Conservation (phyloP, 257 asterid species). For the Voacanga thouarsii region DNA sequence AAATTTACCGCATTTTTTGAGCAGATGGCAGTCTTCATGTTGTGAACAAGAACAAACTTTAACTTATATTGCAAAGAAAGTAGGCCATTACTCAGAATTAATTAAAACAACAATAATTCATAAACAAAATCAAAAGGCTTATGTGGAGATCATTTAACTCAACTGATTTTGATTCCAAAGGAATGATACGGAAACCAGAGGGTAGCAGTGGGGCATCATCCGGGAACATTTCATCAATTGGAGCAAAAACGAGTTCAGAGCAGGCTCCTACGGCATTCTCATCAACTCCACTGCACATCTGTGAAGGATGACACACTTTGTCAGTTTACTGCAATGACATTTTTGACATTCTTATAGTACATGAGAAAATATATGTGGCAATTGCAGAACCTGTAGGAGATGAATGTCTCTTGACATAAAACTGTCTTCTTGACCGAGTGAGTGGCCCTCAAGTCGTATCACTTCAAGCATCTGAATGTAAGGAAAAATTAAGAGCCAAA, state of each 20-base stretch:
- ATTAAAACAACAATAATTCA: background rate
- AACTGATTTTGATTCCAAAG: constrained; percentile 87
- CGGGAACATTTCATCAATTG: constrained; percentile 93
- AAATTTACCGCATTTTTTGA: background rate
- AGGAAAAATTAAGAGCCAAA: background rate
- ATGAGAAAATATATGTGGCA: background rate
- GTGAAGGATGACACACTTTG: constrained; percentile 18
- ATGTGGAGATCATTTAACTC: constrained; percentile 15
- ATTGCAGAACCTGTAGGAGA: constrained; percentile 69
- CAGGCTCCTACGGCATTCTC: constrained; percentile 87
- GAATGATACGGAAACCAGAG: constrained; percentile 93
- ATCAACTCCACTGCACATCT: constrained; percentile 95
- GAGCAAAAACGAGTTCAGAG: constrained; percentile 94
- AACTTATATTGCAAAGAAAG: background rate
- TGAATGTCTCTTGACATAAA: constrained; percentile 82
- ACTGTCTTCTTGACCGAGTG: constrained; percentile 74
- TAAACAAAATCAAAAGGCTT: background rate
- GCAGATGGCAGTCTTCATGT: background rate
- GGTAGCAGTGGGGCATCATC: constrained; percentile 89
- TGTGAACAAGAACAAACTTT: background rate
- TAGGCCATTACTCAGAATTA: background rate
- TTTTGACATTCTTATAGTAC: background rate
- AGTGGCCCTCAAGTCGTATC: constrained; percentile 84
- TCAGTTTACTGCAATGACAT: constrained; percentile 6
- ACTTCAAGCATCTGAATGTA: constrained; percentile 87